These are phyloP conservation scores for Ophiostoma triangulosporum DNA, from an alignment of 2,329 filamentous ascomycete species.

Conservation along the genomic window DNA sequence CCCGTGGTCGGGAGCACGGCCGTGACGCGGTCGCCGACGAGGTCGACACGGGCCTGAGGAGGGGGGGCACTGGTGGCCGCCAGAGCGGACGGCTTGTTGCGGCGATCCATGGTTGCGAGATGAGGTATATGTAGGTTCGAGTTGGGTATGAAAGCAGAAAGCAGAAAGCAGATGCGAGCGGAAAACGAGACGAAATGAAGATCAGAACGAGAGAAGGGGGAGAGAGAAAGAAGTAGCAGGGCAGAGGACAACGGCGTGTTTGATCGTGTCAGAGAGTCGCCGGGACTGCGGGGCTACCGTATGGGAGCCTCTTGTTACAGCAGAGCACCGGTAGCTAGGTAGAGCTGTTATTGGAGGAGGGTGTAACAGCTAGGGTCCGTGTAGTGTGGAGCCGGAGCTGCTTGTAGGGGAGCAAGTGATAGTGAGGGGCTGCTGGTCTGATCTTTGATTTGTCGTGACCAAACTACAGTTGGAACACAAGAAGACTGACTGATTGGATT, in stretches of 20 bases:
- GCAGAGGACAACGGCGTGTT: not conserved
- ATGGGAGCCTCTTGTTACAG: not conserved
- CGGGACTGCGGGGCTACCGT: not conserved
- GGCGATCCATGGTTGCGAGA: slow-evolving; percentile 50
- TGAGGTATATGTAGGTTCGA: too few species aligned
- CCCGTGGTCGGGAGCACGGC: slow-evolving; percentile 65
- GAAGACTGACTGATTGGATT: too few species aligned
- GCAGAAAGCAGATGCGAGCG: not conserved
- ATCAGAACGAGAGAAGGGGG: not conserved
- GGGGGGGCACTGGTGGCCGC: slow-evolving; percentile 60
- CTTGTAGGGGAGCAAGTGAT: not conserved
- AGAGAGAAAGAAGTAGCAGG: not conserved
- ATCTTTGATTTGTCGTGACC: too few species aligned
- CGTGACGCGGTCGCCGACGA: slow-evolving; percentile 59
- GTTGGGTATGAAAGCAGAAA: not conserved
- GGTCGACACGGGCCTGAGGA: slow-evolving; percentile 62
- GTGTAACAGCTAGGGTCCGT: not conserved
- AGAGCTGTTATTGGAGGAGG: not conserved
- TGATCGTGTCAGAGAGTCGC: not conserved
- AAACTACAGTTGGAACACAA: too few species aligned
- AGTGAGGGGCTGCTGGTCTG: not conserved
- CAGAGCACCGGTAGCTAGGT: not conserved
- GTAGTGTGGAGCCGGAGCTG: not conserved
- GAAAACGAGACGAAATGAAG: not conserved
- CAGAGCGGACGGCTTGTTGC: slow-evolving; percentile 69